These are phyloP conservation scores for Trichoderma afroharzianum DNA, from an alignment of 2,329 filamentous ascomycete genomes.

Conservation along the genomic window DNA sequence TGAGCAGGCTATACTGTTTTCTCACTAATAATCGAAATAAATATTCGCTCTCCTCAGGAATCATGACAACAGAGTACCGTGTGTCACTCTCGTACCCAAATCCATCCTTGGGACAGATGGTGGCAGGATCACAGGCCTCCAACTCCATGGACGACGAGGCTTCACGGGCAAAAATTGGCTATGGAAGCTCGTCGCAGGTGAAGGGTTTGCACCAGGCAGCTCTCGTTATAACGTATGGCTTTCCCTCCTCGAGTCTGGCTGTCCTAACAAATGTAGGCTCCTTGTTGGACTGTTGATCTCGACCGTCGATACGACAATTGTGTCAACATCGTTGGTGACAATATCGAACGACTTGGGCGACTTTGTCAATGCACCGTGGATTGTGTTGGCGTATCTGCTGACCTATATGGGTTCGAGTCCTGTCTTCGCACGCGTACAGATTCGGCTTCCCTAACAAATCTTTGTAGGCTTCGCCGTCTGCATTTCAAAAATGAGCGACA, in stretches of 20 bases:
- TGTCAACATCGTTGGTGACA: conserved; percentile 55
- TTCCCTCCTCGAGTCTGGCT: neutral
- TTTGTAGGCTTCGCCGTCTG: conserved; percentile 51
- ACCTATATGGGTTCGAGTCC: conserved; percentile 49
- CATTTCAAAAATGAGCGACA: conserved; percentile 57
- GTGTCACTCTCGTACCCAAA: conserved; percentile 35
- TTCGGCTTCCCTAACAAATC: conserved; percentile 15
- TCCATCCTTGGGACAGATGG: conserved; percentile 31
- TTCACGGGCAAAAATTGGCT: neutral
- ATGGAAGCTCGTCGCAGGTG: neutral
- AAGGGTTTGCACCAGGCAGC: conserved; percentile 13
- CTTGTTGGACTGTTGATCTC: conserved; percentile 54
- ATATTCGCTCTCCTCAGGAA: neutral
- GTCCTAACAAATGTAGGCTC: conserved; percentile 34
- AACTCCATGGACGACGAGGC: neutral
- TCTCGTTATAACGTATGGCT: conserved; percentile 21
- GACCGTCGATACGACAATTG: conserved; percentile 55
- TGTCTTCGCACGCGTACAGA: neutral
- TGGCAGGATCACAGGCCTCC: conserved; percentile 11
- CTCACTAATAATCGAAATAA: neutral
- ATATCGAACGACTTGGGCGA: conserved; percentile 51
- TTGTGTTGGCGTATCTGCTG: conserved; percentile 53
- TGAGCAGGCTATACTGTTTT: neutral
- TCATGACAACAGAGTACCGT: conserved; percentile 28
- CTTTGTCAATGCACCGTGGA: conserved; percentile 52